Evolutionary conservation across 352 stramenopile species (phyloP).

Genomic region (Phytopythium chamaehyphon): DNA sequence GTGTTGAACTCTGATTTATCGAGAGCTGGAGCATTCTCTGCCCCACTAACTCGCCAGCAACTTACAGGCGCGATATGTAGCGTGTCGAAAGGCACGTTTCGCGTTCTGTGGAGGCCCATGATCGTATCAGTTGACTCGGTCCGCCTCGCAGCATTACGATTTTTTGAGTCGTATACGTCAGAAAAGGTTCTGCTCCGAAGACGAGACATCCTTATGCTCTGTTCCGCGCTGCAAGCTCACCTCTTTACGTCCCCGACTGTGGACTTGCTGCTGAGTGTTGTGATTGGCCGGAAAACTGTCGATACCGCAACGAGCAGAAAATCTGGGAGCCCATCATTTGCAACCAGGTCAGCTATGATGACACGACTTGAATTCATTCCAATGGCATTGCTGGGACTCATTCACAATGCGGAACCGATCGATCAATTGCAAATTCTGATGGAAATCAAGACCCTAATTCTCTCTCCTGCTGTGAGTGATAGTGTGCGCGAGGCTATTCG

Average conservation of each 20-base stretch:
- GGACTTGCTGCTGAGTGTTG: slow-evolving; percentile 57
- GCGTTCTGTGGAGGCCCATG: slow-evolving; percentile 64
- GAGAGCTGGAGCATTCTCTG: slow-evolving; percentile 12
- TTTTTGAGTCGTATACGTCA: slow-evolving; percentile 70
- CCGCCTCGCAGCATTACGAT: slow-evolving; percentile 47
- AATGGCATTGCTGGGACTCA: slow-evolving; percentile 43
- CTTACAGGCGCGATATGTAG: slow-evolving; percentile 32
- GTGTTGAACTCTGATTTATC: slow-evolving; percentile 30
- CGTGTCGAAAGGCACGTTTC: slow-evolving; percentile 60
- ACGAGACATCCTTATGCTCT: slow-evolving; percentile 60
- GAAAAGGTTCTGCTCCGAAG: slow-evolving; percentile 59
- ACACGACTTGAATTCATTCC: slow-evolving; percentile 50
- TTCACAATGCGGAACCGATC: slow-evolving; percentile 38
- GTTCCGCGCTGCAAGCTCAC: slow-evolving; percentile 46
- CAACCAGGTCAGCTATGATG: not conserved
- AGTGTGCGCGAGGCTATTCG: slow-evolving; percentile 63
- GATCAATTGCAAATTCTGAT: slow-evolving; percentile 49
- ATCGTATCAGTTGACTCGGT: slow-evolving; percentile 37
- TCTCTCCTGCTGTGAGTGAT: slow-evolving; percentile 36
- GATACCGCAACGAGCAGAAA: not conserved
- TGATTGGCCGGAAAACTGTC: slow-evolving; percentile 39
- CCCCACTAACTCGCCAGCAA: slow-evolving; percentile 23
- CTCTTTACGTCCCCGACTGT: slow-evolving; percentile 37
- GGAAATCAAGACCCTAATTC: slow-evolving; percentile 51
- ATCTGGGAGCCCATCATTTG: not conserved